Conservation (phyloP, 768 basidiomycete species). For the Boletus fagicola region DNA sequence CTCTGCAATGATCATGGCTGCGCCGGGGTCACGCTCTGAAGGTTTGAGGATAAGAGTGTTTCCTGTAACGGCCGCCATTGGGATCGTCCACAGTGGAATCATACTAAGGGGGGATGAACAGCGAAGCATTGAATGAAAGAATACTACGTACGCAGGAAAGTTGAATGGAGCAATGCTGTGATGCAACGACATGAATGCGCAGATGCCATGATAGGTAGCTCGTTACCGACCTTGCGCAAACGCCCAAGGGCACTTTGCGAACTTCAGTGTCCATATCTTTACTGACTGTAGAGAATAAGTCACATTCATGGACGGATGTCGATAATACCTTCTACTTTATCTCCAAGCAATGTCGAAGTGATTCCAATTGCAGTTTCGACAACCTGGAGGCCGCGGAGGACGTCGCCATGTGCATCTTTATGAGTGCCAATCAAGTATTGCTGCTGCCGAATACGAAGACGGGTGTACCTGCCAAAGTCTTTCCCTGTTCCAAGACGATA, state of each 20-base stretch:
- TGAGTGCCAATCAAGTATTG: not conserved
- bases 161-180: slow-evolving; percentile 81
- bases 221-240: slow-evolving; percentile 60
- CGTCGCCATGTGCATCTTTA: slow-evolving; percentile 90
- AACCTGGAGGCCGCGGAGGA: slow-evolving; percentile 89
- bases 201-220: not conserved
- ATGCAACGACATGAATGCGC: slow-evolving; percentile 1
- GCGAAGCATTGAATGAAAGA: not conserved
- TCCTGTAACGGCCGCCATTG: slow-evolving; percentile 83
- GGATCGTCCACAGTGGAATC: slow-evolving; percentile 97
- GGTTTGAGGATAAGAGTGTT: slow-evolving; percentile 96
- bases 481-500: slow-evolving; percentile 95
- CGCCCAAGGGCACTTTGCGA: slow-evolving; percentile 80
- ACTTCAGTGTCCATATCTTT: slow-evolving; percentile 97
- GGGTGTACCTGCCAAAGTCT: slow-evolving; percentile 76
- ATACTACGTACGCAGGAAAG: slow-evolving; percentile 70
- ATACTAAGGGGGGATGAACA: slow-evolving; percentile 48
- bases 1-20: slow-evolving; percentile 97
- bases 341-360: slow-evolving; percentile 82
- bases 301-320: not conserved
- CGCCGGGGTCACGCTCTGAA: slow-evolving; percentile 94
- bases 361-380: slow-evolving; percentile 79
- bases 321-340: slow-evolving; percentile 81
- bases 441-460: not conserved
- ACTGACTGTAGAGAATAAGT: slow-evolving; percentile 55